These are phyloP conservation scores for Neospora caninum DNA, from an alignment of 169 alveolate genomes.

Conservation along the genomic window DNA sequence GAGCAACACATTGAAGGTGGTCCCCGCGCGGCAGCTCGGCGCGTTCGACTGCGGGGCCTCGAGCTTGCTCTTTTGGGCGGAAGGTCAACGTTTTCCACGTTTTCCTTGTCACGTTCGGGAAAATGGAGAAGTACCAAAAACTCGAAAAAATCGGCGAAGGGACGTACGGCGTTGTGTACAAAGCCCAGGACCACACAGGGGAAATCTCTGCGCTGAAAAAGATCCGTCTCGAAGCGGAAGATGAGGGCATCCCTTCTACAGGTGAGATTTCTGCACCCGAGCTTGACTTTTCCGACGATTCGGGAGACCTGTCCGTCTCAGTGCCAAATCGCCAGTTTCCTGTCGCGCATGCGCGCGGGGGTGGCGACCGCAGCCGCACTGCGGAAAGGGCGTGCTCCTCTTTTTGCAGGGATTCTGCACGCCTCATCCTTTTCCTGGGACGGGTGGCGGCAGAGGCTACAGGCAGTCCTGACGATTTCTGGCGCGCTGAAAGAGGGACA, in stretches of 20 bases:
- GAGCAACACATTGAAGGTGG: too few relatives aligned
- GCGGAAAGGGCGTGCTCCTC: too few relatives aligned
- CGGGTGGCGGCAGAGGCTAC: background rate
- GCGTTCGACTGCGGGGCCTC: too few relatives aligned
- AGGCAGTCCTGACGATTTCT: background rate
- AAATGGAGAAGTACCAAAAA: constrained; percentile 93
- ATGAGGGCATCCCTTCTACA: constrained; percentile 95
- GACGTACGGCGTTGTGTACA: constrained; percentile 98
- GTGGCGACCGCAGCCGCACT: too few relatives aligned
- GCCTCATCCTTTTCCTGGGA: background rate
- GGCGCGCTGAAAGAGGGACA: background rate
- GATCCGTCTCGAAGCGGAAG: constrained; percentile 98
- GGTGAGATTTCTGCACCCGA: constrained; percentile 76
- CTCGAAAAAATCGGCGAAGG: constrained; percentile 98
- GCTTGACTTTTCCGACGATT: too few relatives aligned
- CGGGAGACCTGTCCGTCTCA: too few relatives aligned
- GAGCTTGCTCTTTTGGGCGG: too few relatives aligned
- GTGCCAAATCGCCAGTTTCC: too few relatives aligned
- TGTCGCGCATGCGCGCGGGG: too few relatives aligned
- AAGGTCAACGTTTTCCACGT: too few relatives aligned
- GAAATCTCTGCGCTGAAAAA: constrained; percentile 96
- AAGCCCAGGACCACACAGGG: constrained; percentile 92
- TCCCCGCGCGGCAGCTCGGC: too few relatives aligned
- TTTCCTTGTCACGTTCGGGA: background rate
- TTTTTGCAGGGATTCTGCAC: background rate